Conservation (phyloP, 192 early-diverging fungal species). For the Coemansia sp. region DNA sequence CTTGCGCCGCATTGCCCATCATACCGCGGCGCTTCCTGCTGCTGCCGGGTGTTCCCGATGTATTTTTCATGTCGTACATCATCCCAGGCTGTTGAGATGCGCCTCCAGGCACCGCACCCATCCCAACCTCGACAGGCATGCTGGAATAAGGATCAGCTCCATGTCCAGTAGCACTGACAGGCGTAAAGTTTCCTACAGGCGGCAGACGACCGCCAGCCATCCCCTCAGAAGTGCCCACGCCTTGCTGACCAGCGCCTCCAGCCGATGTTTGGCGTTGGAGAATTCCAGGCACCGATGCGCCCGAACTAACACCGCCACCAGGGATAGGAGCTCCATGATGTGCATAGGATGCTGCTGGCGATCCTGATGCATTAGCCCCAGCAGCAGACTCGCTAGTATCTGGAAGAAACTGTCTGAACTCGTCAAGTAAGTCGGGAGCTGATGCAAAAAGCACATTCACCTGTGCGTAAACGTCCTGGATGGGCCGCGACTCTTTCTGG, state of each 20-base stretch:
- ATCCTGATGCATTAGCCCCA: conserved; percentile 19
- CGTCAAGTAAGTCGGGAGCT: conserved; percentile 88
- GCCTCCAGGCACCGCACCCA: conserved; percentile 4
- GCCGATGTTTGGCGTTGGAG: conserved; percentile 13
- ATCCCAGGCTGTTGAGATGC: conserved; percentile 16
- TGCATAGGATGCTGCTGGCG: conserved; percentile 31
- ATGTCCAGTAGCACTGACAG: conserved; percentile 23
- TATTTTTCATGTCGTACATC: conserved; percentile 18
- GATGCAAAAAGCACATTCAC: conserved; percentile 85
- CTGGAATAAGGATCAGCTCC: conserved; percentile 23
- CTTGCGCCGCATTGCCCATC: conserved; percentile 26
- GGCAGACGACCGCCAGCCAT: conserved; percentile 51
- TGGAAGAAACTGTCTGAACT: conserved; percentile 98
- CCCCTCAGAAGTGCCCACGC: conserved; percentile 18
- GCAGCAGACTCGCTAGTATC: conserved; percentile 69
- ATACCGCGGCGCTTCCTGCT: conserved; percentile 41
- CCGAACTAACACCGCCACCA: conserved; percentile 2
- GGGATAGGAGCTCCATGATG: conserved; percentile 12
- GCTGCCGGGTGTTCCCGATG: conserved; percentile 22
- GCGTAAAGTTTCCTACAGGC: conserved; percentile 60
- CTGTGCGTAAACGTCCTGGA: conserved; percentile 96
- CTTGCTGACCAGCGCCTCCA: conserved; percentile 9
- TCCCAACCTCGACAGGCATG: background rate
- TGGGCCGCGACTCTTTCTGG: conserved; percentile 94
- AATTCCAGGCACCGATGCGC: background rate